Base-by-base conservation (phyloP, 768 basidiomycete species). In the Mycena haematopus region DNA sequence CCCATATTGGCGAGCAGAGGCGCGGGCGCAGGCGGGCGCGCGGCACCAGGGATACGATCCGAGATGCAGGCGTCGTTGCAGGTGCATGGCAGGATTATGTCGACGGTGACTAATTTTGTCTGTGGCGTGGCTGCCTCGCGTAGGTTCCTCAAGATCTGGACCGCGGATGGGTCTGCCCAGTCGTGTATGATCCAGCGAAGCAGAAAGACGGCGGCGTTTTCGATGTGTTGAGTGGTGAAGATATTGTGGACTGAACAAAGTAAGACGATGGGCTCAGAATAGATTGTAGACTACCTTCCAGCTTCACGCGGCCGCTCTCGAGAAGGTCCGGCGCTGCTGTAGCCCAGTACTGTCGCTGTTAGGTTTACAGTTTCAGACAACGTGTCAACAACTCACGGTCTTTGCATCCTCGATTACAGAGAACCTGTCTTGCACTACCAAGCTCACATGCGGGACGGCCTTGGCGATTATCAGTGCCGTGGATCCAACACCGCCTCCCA, bases 131-230 rank as follows among this genome's bases (percentile, higher is more conserved):
- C 76, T 3, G 76, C 76, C 33, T 75, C 74, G 14, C 83, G 76
- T 7, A 86, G 74, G 25, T 79, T 77, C 31, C 76, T 68, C 45
- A 86, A 71, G 38, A 85, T 83, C 42, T 77, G 75, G 17, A 64
- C 66, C 22, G 74, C 73, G 22, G 58, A 72, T 0, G 68, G 68
- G 53, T 85, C 84, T 0, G 82, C 75, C 84, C 84, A 86, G 65
- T 86, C 84, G 63, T 86, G 84, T 44, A 82, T 77, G 52, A 84
- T 78, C n/a, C 78, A 77, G 36, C 83, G 76, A 21, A 85, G 67
- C 11, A 67, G 33, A n/a, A 67, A 67, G 1, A 67, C 51, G 17
- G 50, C 47, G 6, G 38, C 54, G 38, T 57, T 82, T 79, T 68
- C 83, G 79, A 57, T 80, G 78, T 19, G 74, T 78, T 77, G 44